A percentile compares a stretch with the other conserved stretches of the same genome.
phyloP scores from a whole-genome alignment of 2,329 filamentous ascomycete genomes.

The Colletotrichum navitas region DNA sequence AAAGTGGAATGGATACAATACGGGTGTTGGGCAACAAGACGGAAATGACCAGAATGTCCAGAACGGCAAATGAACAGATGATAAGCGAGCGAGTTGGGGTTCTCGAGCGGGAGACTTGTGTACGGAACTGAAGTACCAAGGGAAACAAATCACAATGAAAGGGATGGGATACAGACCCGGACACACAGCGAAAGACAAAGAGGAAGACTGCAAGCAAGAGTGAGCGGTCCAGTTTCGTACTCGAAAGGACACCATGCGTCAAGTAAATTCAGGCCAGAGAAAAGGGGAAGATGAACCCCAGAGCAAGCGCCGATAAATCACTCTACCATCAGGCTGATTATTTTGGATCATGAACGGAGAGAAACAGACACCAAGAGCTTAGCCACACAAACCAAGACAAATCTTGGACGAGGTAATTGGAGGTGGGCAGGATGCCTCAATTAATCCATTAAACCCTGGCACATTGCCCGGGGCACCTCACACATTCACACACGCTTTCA shows the following conservation, averaged over 20 bases:
- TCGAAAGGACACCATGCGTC: neutral
- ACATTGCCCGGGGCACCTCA: neutral
- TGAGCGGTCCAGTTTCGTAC: neutral
- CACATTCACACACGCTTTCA: neutral
- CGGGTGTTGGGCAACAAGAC: neutral
- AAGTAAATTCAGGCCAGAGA: neutral
- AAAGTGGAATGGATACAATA: slow-evolving; percentile 6
- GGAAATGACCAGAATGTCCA: slow-evolving; percentile 2
- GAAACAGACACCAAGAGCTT: neutral
- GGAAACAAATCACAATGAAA: slow-evolving; percentile 2
- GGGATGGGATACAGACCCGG: slow-evolving; percentile 1
- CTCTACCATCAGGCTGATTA: neutral
- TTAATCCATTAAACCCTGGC: neutral
- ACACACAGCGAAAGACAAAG: neutral
- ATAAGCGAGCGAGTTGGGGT: neutral
- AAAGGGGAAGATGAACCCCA: neutral
- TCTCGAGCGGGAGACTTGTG: neutral
- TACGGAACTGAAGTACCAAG: neutral
- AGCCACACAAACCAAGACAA: neutral
- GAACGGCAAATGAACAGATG: slow-evolving; percentile 1
- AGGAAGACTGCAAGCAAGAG: neutral
- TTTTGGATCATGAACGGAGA: neutral
- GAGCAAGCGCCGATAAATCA: neutral
- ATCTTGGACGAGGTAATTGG: neutral
- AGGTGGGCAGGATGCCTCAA: neutral